Base-by-base conservation (phyloP, 768 basidiomycete genomes). In the Exidia glandulosa region DNA sequence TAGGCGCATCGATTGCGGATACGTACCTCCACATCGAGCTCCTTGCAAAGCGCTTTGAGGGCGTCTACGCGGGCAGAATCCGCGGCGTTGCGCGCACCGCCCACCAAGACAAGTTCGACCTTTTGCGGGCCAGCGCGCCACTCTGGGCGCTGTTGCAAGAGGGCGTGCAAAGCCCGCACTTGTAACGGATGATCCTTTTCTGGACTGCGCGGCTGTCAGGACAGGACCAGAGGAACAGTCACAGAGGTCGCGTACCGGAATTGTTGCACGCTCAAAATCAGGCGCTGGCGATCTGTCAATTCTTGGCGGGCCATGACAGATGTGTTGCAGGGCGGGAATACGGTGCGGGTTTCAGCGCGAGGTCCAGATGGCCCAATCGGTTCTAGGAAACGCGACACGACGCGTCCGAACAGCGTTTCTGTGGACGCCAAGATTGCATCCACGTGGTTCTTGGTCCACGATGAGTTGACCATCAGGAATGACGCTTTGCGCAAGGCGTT, bases 311-410 rank as follows among this genome's bases (percentile, higher is more conserved):
- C 74, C 72, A 96, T 83, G 64, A 82, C 86, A 14, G 77, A 77
- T 0, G 90, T 94, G 65, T 95, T 90, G 68, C 96, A 98, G 0
- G 96, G 90, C 0, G 96, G 95, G 69, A 92, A 97, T 1, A 96
- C 89, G 54, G 86, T 85, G 25, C 19, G 56, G 23, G 33, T 57
- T n/a, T n/a, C 41, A 67, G 68, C 7, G 80, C 72, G 45, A 56
- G 63, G 27, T 23, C 58, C 50, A 48, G 2, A 58, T 3, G 3
- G 34, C 14, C 33, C 32, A 33, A 58, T 29, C 4, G 57, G 27
- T 2, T 33, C 31, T 31, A 66, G 23, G 16, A 68, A 61, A 25
- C 55, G 32, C 62, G 83, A 81, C 2, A 81, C 57, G 61, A 73
- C 60, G 32, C 29, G 16, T 36, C 79, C 78, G 47, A 88, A 70